Conservation (phyloP, 2,329 filamentous ascomycete species). For the Rutstroemia sp. region DNA sequence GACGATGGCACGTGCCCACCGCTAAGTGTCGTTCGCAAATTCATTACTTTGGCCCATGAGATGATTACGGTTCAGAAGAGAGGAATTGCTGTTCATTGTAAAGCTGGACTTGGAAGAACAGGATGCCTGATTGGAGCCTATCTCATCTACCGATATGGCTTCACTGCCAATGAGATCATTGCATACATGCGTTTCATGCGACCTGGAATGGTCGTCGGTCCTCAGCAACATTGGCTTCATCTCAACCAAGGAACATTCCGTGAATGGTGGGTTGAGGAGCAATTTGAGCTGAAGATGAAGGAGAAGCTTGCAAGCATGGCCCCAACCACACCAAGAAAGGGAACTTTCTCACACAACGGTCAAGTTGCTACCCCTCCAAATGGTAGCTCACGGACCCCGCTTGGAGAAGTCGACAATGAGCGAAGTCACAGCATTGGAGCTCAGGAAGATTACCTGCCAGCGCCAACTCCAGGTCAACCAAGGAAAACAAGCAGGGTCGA, state of each 20-base stretch:
- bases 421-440: conserved; percentile 51
- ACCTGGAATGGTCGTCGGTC: conserved; percentile 96
- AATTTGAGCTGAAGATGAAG: conserved; percentile 37
- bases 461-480: conserved; percentile 91
- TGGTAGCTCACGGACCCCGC: conserved; percentile 67
- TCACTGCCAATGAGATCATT: conserved; percentile 95
- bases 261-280: conserved; percentile 89
- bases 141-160: conserved; percentile 93
- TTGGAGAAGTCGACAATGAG: conserved; percentile 92
- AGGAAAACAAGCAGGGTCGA: conserved; percentile 75
- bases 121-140: conserved; percentile 97
- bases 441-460: conserved; percentile 88
- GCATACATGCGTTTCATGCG: conserved; percentile 99
- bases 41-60: conserved; percentile 89
- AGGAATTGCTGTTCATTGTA: conserved; percentile 96
- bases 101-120: conserved; percentile 89
- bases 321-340: conserved; percentile 55
- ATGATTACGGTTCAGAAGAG: conserved; percentile 88
- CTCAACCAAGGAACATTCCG: conserved; percentile 94
- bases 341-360: conserved; percentile 50
- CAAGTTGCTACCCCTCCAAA: conserved; percentile 81
- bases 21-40: conserved; percentile 81
- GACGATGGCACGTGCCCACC: conserved; percentile 95
- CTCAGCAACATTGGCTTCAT: conserved; percentile 98
- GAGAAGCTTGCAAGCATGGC: conserved; percentile 41